Percentiles rank a stretch among this genome's conserved stretches.
Conservation (phyloP, 1,284 basidiomycete species). For the Ceratobasidium sp. region DNA sequence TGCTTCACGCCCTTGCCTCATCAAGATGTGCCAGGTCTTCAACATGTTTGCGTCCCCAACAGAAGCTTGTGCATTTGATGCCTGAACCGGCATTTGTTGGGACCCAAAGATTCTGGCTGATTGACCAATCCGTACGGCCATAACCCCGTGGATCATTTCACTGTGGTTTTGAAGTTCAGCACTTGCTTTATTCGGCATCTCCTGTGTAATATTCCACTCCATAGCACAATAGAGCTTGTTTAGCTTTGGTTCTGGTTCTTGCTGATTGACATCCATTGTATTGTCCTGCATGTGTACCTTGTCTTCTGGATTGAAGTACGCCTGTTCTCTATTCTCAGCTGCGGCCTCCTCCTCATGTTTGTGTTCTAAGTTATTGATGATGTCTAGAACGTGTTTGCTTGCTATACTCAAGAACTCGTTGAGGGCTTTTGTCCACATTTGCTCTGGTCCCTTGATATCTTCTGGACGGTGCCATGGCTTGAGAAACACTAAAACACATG, state of each 20-base stretch:
- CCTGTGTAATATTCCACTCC: not conserved
- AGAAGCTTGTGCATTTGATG: not conserved
- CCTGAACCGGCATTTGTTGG: not conserved
- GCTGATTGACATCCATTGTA: not conserved
- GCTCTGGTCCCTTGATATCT: not conserved
- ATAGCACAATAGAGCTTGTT: not conserved
- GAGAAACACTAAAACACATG: conserved; percentile 4
- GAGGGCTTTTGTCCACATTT: conserved; percentile 20
- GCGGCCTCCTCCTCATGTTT: not conserved
- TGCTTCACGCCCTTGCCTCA: not conserved
- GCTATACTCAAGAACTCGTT: not conserved
- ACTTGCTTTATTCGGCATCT: not conserved
- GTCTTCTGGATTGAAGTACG: not conserved
- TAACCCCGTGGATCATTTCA: not conserved
- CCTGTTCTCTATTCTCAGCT: not conserved
- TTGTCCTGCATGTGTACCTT: not conserved
- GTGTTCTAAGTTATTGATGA: not conserved
- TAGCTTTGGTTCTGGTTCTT: not conserved
- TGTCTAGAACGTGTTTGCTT: not conserved
- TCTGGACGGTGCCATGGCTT: conserved; percentile 15
- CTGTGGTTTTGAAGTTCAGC: not conserved
- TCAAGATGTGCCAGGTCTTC: not conserved
- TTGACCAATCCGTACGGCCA: not conserved
- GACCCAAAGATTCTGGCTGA: not conserved
- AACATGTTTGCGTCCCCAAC: not conserved